phyloP scores from a whole-genome alignment of 2,329 filamentous ascomycete genomes.

The Nigrograna mackinnonii region DNA sequence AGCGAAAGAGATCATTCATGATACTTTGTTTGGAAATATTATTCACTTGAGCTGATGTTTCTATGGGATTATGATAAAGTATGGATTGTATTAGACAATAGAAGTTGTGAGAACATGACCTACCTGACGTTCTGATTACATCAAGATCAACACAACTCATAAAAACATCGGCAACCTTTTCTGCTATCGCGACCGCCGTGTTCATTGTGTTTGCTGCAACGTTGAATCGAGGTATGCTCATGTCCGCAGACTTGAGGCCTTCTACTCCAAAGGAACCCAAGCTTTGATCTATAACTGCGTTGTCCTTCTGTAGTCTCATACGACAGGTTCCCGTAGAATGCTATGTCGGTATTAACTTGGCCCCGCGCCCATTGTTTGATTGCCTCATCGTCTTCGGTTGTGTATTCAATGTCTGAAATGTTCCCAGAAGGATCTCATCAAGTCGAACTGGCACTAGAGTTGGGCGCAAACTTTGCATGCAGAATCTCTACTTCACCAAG shows the following conservation, averaged over 20 bases:
- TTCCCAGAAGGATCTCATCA: constrained; percentile 28
- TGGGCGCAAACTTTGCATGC: constrained; percentile 43
- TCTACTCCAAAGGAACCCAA: constrained; percentile 20
- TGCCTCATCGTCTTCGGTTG: constrained; percentile 51
- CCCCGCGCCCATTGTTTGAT: constrained; percentile 49
- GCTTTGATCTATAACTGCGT: constrained; percentile 24
- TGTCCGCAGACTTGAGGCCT: constrained; percentile 23
- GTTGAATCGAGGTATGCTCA: constrained; percentile 20
- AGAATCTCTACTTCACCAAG: constrained; percentile 42
- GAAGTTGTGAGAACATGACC: too few species aligned
- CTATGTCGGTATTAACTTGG: constrained; percentile 45
- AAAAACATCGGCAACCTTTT: constrained; percentile 33
- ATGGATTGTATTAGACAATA: too few species aligned
- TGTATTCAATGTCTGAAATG: constrained; percentile 50
- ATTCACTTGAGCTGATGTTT: too few species aligned
- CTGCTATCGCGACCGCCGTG: constrained; percentile 19
- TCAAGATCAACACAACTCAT: too few species aligned
- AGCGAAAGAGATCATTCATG: too few species aligned
- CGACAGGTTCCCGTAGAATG: constrained; percentile 36
- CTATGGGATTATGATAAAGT: too few species aligned
- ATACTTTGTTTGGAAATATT: too few species aligned
- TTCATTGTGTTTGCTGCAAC: constrained; percentile 28
- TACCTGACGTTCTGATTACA: too few species aligned
- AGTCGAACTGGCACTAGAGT: constrained; percentile 49
- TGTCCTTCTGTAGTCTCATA: constrained; percentile 23